Percentiles rank a stretch among this genome's conserved stretches.
Evolutionary conservation across 2,329 filamentous ascomycete species (phyloP).

Genomic region (Epicoccum nigrum): DNA sequence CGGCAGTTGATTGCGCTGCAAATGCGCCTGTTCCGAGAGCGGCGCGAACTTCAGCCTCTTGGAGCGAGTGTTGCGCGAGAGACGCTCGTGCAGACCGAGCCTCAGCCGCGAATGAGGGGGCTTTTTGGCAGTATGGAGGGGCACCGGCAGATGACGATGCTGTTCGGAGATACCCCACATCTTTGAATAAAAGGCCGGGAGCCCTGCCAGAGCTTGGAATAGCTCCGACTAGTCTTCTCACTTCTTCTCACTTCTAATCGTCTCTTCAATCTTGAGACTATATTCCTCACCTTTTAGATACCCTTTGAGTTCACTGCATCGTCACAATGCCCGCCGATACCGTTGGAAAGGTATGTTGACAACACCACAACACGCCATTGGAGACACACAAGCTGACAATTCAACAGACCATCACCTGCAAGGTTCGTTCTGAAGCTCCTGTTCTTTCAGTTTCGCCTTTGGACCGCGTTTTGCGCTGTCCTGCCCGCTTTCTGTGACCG

Average conservation of each 20-base stretch:
- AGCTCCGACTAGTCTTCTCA: constrained; percentile 14
- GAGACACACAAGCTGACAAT: constrained; percentile 11
- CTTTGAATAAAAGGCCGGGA: constrained; percentile 31
- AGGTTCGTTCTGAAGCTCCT: constrained; percentile 47
- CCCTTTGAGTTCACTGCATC: constrained; percentile 18
- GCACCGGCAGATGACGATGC: constrained; percentile 26
- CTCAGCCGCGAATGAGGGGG: constrained; percentile 34
- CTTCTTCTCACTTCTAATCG: constrained; percentile 17
- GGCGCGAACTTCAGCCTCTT: constrained; percentile 35
- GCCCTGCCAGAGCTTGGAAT: constrained; percentile 25
- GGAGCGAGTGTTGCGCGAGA: constrained; percentile 34
- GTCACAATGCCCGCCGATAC: constrained; percentile 17
- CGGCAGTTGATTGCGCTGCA: constrained; percentile 7
- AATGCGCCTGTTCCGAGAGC: constrained; percentile 12
- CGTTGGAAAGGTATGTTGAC: constrained; percentile 17
- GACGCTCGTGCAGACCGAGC: constrained; percentile 18
- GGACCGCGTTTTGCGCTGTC: constrained; percentile 13
- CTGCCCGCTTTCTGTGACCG: constrained; percentile 9
- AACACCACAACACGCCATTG: constrained; percentile 2
- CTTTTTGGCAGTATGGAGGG: constrained; percentile 28
- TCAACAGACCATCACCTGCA: constrained; percentile 86
- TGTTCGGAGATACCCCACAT: constrained; percentile 27
- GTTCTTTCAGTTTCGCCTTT: constrained; percentile 70
- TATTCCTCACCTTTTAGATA: constrained; percentile 21
- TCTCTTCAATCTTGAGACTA: constrained; percentile 9